phyloP scores from a whole-genome alignment of 1,284 basidiomycete genomes.

The Rhodotorula sp. region DNA sequence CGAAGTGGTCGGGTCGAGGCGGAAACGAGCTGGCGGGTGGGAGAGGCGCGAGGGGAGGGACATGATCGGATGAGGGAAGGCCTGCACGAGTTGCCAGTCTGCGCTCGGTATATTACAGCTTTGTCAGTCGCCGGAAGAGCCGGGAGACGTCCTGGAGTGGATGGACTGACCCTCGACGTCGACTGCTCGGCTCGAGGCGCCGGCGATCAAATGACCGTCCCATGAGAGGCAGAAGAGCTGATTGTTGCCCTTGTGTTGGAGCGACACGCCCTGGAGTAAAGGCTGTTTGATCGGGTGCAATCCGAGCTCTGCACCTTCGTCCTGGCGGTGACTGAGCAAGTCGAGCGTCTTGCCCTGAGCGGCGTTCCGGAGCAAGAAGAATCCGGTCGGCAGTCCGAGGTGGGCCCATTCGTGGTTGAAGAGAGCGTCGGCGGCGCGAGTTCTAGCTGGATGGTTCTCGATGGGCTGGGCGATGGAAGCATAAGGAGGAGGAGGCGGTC shows the following conservation, averaged over 20 bases:
- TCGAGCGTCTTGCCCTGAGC: constrained; percentile 35
- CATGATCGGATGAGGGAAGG: constrained; percentile 32
- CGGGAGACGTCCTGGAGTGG: fast-evolving
- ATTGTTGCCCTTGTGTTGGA: constrained; percentile 16
- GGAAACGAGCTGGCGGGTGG: constrained; percentile 38
- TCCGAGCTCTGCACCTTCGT: constrained; percentile 29
- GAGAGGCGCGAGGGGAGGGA: constrained; percentile 27
- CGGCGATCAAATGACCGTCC: constrained; percentile 26
- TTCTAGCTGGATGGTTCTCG: background rate
- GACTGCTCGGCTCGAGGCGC: constrained; percentile 10
- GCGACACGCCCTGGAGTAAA: background rate
- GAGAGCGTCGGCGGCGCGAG: background rate
- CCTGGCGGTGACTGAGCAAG: constrained; percentile 13
- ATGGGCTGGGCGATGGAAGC: background rate
- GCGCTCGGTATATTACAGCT: background rate
- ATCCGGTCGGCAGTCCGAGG: constrained; percentile 28
- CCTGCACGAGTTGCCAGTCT: constrained; percentile 23
- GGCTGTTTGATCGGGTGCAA: constrained; percentile 38
- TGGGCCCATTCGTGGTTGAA: constrained; percentile 19
- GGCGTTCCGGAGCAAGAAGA: constrained; percentile 32
- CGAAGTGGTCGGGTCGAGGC: constrained; percentile 35
- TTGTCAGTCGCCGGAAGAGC: background rate
- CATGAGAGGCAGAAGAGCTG: constrained; percentile 34
- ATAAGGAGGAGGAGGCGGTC: constrained; percentile 9
- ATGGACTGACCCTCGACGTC: constrained; percentile 14